A percentile compares a stretch with the other conserved stretches of the same genome.
phyloP scores from a whole-genome alignment of 1,284 basidiomycete species.

The Testicularia cyperi region DNA sequence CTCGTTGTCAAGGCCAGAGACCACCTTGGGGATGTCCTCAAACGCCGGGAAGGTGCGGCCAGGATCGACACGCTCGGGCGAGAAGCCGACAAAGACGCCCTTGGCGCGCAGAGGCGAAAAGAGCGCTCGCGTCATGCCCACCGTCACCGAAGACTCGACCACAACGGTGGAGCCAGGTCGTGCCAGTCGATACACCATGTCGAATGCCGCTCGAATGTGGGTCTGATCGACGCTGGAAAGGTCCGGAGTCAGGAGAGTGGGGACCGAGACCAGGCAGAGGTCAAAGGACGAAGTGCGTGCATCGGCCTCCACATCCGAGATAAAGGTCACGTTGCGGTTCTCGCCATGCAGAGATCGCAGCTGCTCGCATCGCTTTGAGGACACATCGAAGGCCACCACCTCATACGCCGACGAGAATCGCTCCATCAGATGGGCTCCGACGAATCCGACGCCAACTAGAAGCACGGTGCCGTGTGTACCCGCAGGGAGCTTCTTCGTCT shows the following conservation, averaged over 20 bases:
- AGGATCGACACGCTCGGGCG: slow-evolving; percentile 27
- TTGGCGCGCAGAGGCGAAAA: slow-evolving; percentile 13
- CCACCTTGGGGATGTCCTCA: slow-evolving; percentile 32
- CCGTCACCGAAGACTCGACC: slow-evolving; percentile 21
- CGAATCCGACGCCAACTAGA: slow-evolving; percentile 23
- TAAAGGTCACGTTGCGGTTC: slow-evolving; percentile 25
- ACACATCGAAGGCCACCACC: slow-evolving; percentile 23
- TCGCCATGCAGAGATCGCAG: slow-evolving; percentile 14
- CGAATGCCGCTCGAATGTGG: slow-evolving; percentile 20
- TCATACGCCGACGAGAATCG: slow-evolving; percentile 25
- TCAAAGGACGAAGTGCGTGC: slow-evolving; percentile 15
- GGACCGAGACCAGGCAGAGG: slow-evolving; percentile 23
- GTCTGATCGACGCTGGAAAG: slow-evolving; percentile 8
- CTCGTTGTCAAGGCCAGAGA: slow-evolving; percentile 10
- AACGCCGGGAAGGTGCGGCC: slow-evolving; percentile 17
- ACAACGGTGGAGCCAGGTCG: slow-evolving; percentile 25
- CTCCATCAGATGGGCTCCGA: slow-evolving; percentile 27
- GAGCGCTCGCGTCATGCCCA: slow-evolving; percentile 26
- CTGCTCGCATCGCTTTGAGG: slow-evolving; percentile 11
- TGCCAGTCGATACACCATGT: slow-evolving; percentile 13
- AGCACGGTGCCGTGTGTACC: slow-evolving; percentile 16
- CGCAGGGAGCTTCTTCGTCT: slow-evolving; percentile 1
- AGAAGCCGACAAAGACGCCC: slow-evolving; percentile 22
- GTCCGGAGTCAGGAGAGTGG: slow-evolving; percentile 21
- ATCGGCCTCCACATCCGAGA: slow-evolving; percentile 15